These are phyloP conservation scores for Aphanoascus verrucosus DNA, from an alignment of 2,329 filamentous ascomycete species.

Conservation along the genomic window DNA sequence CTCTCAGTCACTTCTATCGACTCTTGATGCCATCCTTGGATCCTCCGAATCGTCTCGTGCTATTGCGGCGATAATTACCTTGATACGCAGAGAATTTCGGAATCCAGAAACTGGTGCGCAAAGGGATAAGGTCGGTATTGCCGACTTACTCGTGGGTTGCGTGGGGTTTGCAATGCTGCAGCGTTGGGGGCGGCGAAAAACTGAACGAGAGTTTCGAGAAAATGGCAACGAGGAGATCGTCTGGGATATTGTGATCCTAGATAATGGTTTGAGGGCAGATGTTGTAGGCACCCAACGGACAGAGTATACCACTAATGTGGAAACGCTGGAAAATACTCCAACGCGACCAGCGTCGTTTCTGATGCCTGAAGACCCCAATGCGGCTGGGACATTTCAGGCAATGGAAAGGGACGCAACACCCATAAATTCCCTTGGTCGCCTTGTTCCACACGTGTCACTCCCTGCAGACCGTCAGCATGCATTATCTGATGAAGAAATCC, in stretches of 20 bases:
- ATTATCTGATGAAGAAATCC: constrained; percentile 37
- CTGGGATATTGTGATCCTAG: constrained; percentile 41
- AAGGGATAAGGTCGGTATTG: constrained; percentile 31
- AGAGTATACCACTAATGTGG: constrained; percentile 29
- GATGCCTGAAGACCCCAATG: constrained; percentile 24
- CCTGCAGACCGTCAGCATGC: constrained; percentile 30
- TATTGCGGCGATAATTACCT: constrained; percentile 39
- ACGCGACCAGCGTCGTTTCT: constrained; percentile 45
- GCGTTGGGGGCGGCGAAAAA: constrained; percentile 37
- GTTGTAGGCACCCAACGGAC: constrained; percentile 35
- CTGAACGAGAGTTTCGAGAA: constrained; percentile 32
- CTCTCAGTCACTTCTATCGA: constrained; percentile 37
- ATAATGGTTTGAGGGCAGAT: constrained; percentile 37
- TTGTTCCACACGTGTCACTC: constrained; percentile 23
- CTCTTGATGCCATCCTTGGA: constrained; percentile 38
- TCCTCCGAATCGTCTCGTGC: constrained; percentile 41
- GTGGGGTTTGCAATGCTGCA: constrained; percentile 39
- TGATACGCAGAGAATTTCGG: constrained; percentile 37
- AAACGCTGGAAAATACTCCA: constrained; percentile 39
- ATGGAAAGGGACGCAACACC: constrained; percentile 27
- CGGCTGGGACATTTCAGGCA: constrained; percentile 31
- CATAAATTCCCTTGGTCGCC: constrained; percentile 18
- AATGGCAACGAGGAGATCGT: constrained; percentile 36
- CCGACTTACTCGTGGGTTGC: constrained; percentile 36
- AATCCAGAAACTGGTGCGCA: constrained; percentile 26